These are phyloP conservation scores for Rheum nobile DNA, from an alignment of 148 eudicot species.

Conservation along the genomic window DNA sequence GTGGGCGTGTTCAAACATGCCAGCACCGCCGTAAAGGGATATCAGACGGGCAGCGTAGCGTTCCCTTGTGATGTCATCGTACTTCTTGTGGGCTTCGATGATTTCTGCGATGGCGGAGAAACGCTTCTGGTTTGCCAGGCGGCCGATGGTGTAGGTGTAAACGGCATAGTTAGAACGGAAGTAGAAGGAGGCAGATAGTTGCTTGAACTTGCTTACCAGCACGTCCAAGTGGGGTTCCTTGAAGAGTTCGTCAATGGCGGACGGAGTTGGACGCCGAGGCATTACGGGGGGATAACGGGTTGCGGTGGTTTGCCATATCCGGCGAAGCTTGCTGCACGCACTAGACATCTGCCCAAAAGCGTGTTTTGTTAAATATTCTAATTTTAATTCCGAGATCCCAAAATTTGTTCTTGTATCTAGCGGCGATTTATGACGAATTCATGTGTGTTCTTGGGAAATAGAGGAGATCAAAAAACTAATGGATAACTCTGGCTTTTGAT, in stretches of 20 bases:
- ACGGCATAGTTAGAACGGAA: slow-evolving; percentile 29
- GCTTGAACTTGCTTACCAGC: slow-evolving; percentile 25
- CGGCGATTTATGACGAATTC: too few relatives aligned
- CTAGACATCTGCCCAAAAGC: neutral
- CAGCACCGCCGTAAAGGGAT: slow-evolving; percentile 36
- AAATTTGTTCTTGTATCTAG: too few relatives aligned
- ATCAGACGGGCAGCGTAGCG: slow-evolving; percentile 41
- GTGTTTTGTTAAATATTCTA: too few relatives aligned
- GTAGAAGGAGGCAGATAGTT: slow-evolving; percentile 11
- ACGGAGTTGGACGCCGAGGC: neutral
- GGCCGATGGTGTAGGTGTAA: slow-evolving; percentile 34
- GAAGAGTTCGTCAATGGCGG: neutral
- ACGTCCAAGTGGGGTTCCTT: neutral
- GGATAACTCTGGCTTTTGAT: too few relatives aligned
- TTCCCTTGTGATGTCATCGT: slow-evolving; percentile 30
- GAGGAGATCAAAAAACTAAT: too few relatives aligned
- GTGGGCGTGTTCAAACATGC: slow-evolving; percentile 56
- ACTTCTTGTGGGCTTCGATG: slow-evolving; percentile 51
- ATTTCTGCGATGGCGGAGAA: slow-evolving; percentile 45
- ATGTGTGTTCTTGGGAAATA: too few relatives aligned
- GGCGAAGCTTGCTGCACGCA: neutral
- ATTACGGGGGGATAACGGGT: neutral
- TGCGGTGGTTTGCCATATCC: neutral
- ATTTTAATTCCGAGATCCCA: too few relatives aligned
- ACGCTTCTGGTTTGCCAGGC: slow-evolving; percentile 36